Percentiles rank a stretch among this genome's conserved stretches.
These are phyloP conservation scores for Marasmius tenuissimus DNA, from an alignment of 1,284 basidiomycete species.

Conservation along the genomic window DNA sequence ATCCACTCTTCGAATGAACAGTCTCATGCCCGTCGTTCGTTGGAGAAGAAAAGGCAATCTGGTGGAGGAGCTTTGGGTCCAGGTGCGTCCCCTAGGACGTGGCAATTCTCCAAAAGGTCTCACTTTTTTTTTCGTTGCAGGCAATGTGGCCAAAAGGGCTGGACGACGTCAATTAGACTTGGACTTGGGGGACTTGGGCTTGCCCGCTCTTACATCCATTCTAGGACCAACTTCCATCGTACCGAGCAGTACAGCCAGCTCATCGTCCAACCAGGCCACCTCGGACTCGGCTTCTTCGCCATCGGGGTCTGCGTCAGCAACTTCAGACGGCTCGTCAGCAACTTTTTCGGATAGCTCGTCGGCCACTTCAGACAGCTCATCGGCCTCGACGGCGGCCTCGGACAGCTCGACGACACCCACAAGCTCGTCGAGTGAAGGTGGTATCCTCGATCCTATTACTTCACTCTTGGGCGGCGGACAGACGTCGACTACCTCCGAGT, in stretches of 20 bases:
- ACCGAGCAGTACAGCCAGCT: neutral
- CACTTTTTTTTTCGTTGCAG: neutral
- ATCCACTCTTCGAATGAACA: conserved; percentile 33
- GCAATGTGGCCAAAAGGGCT: neutral
- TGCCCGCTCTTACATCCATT: neutral
- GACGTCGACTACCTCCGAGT: neutral
- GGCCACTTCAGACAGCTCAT: neutral
- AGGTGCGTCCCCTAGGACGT: neutral
- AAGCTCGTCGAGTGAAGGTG: neutral
- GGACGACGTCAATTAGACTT: neutral
- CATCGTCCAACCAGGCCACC: neutral
- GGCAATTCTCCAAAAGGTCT: neutral
- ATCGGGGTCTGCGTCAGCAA: conserved; percentile 5
- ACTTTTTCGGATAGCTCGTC: conserved; percentile 5
- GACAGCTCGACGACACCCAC: conserved; percentile 6
- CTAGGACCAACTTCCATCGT: neutral
- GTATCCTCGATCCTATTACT: neutral
- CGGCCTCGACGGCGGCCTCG: conserved; percentile 14
- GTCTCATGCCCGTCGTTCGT: conserved; percentile 44
- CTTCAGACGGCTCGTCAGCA: conserved; percentile 7
- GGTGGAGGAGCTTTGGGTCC: conserved; percentile 15
- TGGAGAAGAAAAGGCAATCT: conserved; percentile 13
- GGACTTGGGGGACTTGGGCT: neutral
- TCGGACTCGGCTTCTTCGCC: conserved; percentile 2
- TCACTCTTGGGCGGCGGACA: neutral